phyloP scores from a whole-genome alignment of 2,329 filamentous ascomycete genomes.

The Clonostachys rosea region DNA sequence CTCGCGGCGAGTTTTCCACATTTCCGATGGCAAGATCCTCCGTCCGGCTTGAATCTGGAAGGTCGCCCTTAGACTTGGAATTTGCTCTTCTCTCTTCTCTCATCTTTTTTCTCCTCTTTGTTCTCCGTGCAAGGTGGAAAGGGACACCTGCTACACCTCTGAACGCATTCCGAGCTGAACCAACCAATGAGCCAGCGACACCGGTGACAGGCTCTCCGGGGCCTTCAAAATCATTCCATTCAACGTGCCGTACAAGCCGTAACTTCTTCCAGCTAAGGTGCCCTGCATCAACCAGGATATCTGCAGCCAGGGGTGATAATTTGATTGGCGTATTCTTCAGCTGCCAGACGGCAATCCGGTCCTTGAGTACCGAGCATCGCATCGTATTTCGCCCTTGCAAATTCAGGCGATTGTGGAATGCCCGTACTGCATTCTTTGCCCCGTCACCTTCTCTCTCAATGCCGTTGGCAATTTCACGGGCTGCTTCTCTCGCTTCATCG shows the following conservation, averaged over 20 bases:
- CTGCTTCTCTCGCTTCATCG: constrained; percentile 53
- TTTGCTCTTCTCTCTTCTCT: constrained; percentile 19
- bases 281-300: constrained; percentile 58
- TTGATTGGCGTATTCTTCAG: constrained; percentile 56
- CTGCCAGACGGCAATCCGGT: constrained; percentile 62
- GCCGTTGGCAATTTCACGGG: constrained; percentile 51
- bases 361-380: constrained; percentile 61
- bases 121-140: constrained; percentile 52
- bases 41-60: constrained; percentile 5
- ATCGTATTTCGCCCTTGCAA: constrained; percentile 48
- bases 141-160: constrained; percentile 63
- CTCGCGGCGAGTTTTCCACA: neutral
- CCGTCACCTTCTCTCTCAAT: constrained; percentile 64
- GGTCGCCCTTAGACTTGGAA: neutral
- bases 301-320: constrained; percentile 60
- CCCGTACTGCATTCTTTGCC: constrained; percentile 62
- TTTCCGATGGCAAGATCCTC: constrained; percentile 2
- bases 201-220: constrained; percentile 71
- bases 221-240: constrained; percentile 76
- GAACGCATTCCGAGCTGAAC: constrained; percentile 52
- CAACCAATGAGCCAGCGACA: constrained; percentile 55
- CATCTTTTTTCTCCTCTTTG: constrained; percentile 47
- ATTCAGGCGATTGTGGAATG: constrained; percentile 59
- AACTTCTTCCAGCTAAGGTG: constrained; percentile 59
- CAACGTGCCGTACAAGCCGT: constrained; percentile 59